Percentiles rank a stretch among this genome's conserved stretches.
Conservation (phyloP, 2,329 filamentous ascomycete genomes). For the Aureobasidium sp. region DNA sequence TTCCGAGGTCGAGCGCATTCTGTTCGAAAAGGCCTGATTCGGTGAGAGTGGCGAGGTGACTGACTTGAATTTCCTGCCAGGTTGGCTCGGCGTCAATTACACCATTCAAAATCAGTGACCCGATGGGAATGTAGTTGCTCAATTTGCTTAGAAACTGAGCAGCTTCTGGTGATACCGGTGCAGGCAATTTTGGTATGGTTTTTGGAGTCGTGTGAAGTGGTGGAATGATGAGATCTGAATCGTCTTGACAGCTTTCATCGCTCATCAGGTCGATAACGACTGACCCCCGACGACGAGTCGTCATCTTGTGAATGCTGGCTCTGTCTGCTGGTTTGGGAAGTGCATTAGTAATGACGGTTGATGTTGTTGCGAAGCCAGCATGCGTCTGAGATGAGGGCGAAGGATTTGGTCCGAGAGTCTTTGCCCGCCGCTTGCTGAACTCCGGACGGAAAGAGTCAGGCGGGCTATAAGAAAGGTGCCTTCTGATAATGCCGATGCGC, state of each 20-base stretch:
- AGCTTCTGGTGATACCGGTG: not conserved
- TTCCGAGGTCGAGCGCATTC: not conserved
- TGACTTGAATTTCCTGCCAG: constrained; percentile 14
- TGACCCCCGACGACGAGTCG: not conserved
- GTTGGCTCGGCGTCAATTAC: not conserved
- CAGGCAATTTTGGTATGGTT: not conserved
- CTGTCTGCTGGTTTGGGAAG: not conserved
- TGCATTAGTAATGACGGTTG: not conserved
- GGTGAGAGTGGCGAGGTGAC: not conserved
- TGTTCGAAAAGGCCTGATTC: constrained; percentile 10
- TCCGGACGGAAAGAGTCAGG: too few species aligned
- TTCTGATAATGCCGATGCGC: too few species aligned
- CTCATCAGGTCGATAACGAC: not conserved
- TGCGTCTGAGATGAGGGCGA: not conserved
- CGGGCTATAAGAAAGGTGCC: too few species aligned
- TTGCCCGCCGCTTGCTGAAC: too few species aligned
- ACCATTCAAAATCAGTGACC: constrained; percentile 18
- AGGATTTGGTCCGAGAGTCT: too few species aligned
- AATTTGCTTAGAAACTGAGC: constrained; percentile 16
- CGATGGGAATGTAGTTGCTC: constrained; percentile 22
- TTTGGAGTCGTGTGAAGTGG: not conserved
- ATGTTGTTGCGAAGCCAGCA: not conserved
- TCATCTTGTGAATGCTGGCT: not conserved
- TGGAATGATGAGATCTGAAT: not conserved
- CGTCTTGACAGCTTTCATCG: not conserved